Base-by-base conservation (phyloP, 257 asterid species). In the Ilex aquifolium region DNA sequence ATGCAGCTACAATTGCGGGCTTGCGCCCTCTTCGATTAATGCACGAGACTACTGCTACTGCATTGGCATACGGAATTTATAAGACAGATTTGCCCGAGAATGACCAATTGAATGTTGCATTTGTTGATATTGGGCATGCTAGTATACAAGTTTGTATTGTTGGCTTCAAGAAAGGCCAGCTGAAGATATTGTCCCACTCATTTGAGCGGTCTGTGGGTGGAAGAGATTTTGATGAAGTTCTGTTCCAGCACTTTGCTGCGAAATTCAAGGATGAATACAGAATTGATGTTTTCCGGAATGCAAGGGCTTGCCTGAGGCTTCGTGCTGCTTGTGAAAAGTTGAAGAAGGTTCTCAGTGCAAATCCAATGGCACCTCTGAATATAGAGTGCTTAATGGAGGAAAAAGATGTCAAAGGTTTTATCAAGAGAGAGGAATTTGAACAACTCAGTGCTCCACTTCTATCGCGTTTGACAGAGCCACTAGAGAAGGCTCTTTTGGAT, bases 1-100 rank as follows among this genome's bases (percentile, higher is more conserved):
- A 46, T 46, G 52, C 52, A 46, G 52, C 52, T 46, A 46, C 52
- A 46, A 46, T 46, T 46, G 52, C 52, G n/a, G 52, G 52, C 52
- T 46, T 46, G 52, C 52, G 52, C 13, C 52, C 52, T 46, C 52
- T 46, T 46, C 52, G 10, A 2, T 46, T 46, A 11, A 46, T 46
- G 13, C 52, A 46, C 13, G 52, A 46, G 52, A 46, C 52, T 14
- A 46, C 52, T 4, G 52, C 52, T 46, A 46, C 52, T 46, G 52
- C 52, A 3, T 11, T 46, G 52, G 52, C 52, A 10, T 46, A 46
- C 2, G 52, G 52, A 46, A 46, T 46, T 46, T 46, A 46, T 46
- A 46, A 46, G 52, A 46, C n/a, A 11, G 52, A 46, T 14, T 46
- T 46, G 13, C 52, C 52, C 10, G 52, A 46, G 52, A 46, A 46